Conservation (phyloP, 208 protist species). For the Acanthamoeba triangularis region DNA sequence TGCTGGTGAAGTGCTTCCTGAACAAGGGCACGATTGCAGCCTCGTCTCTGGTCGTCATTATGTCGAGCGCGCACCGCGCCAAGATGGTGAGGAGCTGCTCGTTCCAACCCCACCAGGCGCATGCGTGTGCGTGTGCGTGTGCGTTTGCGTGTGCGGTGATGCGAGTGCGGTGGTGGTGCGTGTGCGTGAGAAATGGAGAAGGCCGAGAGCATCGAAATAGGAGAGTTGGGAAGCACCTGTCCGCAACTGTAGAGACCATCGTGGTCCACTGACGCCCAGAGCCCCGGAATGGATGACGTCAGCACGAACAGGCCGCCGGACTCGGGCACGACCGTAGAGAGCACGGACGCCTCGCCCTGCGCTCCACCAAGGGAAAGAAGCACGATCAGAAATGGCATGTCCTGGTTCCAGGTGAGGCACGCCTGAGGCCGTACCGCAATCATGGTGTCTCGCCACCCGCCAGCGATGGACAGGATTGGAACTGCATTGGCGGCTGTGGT, state of each 20-base stretch:
- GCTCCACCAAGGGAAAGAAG: neutral
- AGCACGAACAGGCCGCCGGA: neutral
- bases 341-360: conserved; percentile 8
- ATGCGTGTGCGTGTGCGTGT: neutral
- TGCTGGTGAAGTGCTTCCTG: conserved; percentile 14
- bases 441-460: conserved; percentile 39
- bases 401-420: no score
- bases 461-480: neutral
- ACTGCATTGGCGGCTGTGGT: neutral
- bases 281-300: neutral
- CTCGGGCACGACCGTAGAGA: conserved; percentile 13
- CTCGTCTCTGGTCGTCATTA: neutral
- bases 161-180: no score
- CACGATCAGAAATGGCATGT: no score
- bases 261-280: conserved; percentile 26
- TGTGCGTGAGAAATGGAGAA: neutral
- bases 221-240: neutral
- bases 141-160: no score
- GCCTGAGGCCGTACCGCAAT: no score
- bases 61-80: neutral
- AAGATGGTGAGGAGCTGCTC: neutral
- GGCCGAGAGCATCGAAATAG: neutral
- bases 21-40: neutral
- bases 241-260: conserved; percentile 34
- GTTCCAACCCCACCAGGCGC: neutral